A percentile compares a stretch with the other conserved stretches of the same genome.
Evolutionary conservation across 257 asterid species (phyloP).

Genomic region (Jasminum sambac): DNA sequence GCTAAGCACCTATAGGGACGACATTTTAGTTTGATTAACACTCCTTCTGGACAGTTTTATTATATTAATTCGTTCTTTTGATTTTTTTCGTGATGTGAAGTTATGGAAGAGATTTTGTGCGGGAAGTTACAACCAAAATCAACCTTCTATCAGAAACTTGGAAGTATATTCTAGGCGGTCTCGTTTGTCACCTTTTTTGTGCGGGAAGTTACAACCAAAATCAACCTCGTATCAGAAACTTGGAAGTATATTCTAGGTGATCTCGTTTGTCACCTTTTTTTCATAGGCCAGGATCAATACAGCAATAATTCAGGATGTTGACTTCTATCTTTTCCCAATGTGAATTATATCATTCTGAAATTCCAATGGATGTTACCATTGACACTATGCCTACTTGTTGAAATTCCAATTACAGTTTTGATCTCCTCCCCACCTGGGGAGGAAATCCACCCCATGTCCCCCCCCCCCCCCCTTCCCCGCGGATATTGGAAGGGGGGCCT

Average conservation of each 20-base stretch:
- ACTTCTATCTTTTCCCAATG: slow-evolving; percentile 65
- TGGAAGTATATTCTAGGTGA: slow-evolving; percentile 57
- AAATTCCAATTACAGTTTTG: no score
- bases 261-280: slow-evolving; percentile 17
- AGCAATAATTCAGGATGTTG: slow-evolving; percentile 88
- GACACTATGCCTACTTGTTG: neutral
- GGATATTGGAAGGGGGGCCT: no score
- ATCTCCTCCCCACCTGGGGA: no score
- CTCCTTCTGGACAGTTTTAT: slow-evolving; percentile 13
- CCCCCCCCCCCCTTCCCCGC: no score
- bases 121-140: slow-evolving; percentile 55
- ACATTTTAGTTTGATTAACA: slow-evolving; percentile 5
- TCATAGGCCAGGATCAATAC: slow-evolving; percentile 88
- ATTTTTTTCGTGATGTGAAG: slow-evolving; percentile 32
- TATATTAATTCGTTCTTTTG: neutral
- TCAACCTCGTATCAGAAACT: slow-evolving; percentile 62
- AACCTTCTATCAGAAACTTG: slow-evolving; percentile 66
- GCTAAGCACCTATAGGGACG: no score
- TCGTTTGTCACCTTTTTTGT: slow-evolving; percentile 43
- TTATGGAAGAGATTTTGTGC: slow-evolving; percentile 66
- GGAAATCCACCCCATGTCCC: no score
- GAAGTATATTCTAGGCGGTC: slow-evolving; percentile 63
- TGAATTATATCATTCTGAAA: neutral
- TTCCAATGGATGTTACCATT: neutral
- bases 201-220: slow-evolving; percentile 33